Evolutionary conservation across 345 rosid genomes (phyloP).

Genomic region (rapeseed (Brassica napus)): DNA sequence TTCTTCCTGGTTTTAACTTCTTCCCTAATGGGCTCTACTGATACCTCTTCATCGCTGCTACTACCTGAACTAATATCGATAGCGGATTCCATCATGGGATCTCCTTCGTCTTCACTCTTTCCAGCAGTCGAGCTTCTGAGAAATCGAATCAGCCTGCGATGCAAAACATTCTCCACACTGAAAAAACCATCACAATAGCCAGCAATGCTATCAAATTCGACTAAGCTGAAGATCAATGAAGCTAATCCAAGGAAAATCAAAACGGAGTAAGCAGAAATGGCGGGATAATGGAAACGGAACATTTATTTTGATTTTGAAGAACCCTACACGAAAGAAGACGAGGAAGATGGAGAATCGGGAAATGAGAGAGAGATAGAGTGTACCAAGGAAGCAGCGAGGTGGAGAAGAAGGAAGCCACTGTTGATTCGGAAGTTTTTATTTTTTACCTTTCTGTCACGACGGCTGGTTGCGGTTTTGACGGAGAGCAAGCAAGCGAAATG

Average conservation of each 20-base stretch:
- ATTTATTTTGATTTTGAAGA: neutral
- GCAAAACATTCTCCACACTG: neutral
- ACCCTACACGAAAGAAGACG: slow-evolving; percentile 17
- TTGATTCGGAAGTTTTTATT: neutral
- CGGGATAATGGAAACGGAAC: neutral
- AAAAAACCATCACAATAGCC: neutral
- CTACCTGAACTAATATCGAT: slow-evolving; percentile 36
- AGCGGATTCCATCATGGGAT: slow-evolving; percentile 26
- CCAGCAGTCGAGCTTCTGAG: slow-evolving; percentile 11
- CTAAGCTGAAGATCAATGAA: slow-evolving; percentile 3
- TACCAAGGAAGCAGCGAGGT: slow-evolving; percentile 34
- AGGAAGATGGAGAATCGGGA: neutral
- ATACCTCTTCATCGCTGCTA: slow-evolving; percentile 11
- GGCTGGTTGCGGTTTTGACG: slow-evolving; percentile 17
- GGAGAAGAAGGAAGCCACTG: slow-evolving; percentile 37
- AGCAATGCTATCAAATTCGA: neutral
- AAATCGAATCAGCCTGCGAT: slow-evolving; percentile 26
- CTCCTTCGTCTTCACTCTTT: slow-evolving; percentile 4
- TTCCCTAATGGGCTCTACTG: slow-evolving; percentile 12
- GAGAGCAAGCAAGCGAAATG: neutral
- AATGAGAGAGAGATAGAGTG: neutral
- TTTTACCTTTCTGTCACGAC: neutral
- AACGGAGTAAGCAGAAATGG: slow-evolving; percentile 11
- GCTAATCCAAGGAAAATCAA: neutral
- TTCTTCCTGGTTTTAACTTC: slow-evolving; percentile 16